A percentile compares a stretch with the other conserved stretches of the same genome.
Conservation (phyloP, 2,329 filamentous ascomycete genomes). For the Fusarium sp. region DNA sequence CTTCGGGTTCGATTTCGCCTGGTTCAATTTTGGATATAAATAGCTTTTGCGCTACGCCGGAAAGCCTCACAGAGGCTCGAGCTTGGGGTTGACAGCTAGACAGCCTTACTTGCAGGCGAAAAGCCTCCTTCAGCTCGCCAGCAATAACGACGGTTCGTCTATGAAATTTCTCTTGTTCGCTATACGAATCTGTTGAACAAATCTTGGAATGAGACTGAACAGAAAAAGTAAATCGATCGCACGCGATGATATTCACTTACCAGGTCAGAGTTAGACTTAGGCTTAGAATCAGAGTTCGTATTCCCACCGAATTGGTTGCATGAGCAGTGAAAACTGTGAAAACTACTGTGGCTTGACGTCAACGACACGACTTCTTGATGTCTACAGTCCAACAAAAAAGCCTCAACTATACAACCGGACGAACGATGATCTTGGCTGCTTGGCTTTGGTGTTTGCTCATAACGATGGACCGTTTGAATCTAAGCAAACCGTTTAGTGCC, state of each 20-base stretch:
- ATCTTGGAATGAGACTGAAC: background rate
- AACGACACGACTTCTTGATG: background rate
- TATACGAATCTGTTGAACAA: background rate
- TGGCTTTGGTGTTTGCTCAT: background rate
- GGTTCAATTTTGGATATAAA: background rate
- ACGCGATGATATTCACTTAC: background rate
- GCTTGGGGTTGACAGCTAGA: conserved; percentile 1
- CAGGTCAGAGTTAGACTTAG: background rate
- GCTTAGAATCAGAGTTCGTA: conserved; percentile 18
- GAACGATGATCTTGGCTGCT: background rate
- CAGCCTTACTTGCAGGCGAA: background rate
- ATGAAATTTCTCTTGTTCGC: background rate
- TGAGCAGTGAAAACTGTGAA: background rate
- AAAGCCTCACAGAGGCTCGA: background rate
- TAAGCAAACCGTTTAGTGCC: background rate
- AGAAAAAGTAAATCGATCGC: background rate
- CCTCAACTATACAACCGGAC: background rate
- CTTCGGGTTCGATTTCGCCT: background rate
- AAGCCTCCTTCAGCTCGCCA: background rate
- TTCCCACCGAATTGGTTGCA: conserved; percentile 22
- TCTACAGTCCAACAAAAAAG: conserved; percentile 3
- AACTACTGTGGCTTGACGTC: conserved; percentile 22
- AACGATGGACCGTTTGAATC: background rate
- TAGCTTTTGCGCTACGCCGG: background rate
- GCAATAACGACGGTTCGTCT: background rate